phyloP scores from a whole-genome alignment of 139 green algal species.

The Pleodorina starrii region DNA sequence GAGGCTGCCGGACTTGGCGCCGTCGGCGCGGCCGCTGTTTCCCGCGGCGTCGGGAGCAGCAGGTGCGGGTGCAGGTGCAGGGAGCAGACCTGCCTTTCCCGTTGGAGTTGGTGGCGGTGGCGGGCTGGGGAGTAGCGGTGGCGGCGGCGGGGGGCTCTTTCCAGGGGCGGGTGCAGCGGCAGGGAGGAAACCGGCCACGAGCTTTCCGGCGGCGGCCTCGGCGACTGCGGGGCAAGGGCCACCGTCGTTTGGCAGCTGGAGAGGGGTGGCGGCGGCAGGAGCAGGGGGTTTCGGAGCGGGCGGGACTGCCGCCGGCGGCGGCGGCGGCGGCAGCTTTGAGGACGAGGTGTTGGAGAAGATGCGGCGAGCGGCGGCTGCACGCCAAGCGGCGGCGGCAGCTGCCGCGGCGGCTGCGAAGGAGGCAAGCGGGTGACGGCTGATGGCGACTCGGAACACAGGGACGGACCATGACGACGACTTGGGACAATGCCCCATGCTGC shows the following conservation, averaged over 20 bases:
- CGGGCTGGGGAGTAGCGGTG: too few species aligned
- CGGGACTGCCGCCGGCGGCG: neutral
- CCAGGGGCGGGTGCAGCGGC: neutral
- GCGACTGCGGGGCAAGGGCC: neutral
- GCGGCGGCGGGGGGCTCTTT: neutral
- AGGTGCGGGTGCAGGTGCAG: neutral
- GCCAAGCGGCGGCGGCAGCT: constrained; percentile 1
- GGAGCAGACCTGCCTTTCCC: neutral
- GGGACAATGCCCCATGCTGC: too few species aligned
- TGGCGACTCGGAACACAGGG: too few species aligned
- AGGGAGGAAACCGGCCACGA: neutral
- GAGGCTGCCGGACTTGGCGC: neutral
- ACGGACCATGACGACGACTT: too few species aligned
- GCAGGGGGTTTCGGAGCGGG: neutral
- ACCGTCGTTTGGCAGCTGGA: neutral
- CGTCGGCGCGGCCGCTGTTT: constrained; percentile 20
- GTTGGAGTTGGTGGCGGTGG: too few species aligned
- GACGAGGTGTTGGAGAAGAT: constrained; percentile 33
- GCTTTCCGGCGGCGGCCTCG: neutral
- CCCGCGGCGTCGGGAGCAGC: neutral
- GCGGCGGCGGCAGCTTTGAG: constrained; percentile 22
- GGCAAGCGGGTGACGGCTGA: neutral
- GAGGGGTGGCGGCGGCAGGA: neutral
- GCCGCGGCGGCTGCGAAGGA: neutral
- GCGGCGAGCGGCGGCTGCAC: constrained; percentile 17